Conservation (phyloP, 2,329 filamentous ascomycete genomes). For the Colletotrichum limetticola region DNA sequence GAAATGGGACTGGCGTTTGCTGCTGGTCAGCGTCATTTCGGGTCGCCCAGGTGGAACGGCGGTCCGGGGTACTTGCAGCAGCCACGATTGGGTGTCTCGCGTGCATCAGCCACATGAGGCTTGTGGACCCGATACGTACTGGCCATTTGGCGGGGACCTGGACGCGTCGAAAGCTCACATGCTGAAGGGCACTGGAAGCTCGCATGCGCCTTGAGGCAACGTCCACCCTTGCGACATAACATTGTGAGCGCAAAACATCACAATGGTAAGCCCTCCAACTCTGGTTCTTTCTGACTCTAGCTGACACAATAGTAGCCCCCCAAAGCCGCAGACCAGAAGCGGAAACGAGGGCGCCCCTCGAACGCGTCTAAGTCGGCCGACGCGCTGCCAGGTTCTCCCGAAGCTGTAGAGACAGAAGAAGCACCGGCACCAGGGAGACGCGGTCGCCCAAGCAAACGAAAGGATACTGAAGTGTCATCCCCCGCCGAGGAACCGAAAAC, state of each 20-base stretch:
- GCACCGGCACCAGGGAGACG: constrained; percentile 41
- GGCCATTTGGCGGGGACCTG: neutral
- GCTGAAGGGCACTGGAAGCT: neutral
- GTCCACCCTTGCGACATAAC: neutral
- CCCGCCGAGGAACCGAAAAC: neutral
- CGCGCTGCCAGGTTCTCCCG: constrained; percentile 41
- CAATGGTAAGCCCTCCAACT: constrained; percentile 12
- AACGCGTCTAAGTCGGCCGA: constrained; percentile 50
- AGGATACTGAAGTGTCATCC: neutral
- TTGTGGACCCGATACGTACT: constrained; percentile 1
- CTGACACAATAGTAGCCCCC: constrained; percentile 22
- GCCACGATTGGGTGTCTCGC: neutral
- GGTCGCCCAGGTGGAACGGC: constrained; percentile 10
- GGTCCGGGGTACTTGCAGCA: constrained; percentile 22
- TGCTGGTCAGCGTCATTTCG: constrained; percentile 15
- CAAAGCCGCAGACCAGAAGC: constrained; percentile 46
- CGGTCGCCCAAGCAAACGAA: constrained; percentile 38
- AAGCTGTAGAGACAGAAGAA: constrained; percentile 34
- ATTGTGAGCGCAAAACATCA: neutral
- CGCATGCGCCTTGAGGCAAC: neutral
- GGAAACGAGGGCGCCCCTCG: constrained; percentile 55
- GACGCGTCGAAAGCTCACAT: constrained; percentile 18
- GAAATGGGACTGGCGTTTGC: neutral
- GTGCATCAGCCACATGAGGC: constrained; percentile 19
- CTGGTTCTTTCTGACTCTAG: neutral